These are phyloP conservation scores for Ciborinia camelliae DNA, from an alignment of 2,329 filamentous ascomycete genomes.

Conservation along the genomic window DNA sequence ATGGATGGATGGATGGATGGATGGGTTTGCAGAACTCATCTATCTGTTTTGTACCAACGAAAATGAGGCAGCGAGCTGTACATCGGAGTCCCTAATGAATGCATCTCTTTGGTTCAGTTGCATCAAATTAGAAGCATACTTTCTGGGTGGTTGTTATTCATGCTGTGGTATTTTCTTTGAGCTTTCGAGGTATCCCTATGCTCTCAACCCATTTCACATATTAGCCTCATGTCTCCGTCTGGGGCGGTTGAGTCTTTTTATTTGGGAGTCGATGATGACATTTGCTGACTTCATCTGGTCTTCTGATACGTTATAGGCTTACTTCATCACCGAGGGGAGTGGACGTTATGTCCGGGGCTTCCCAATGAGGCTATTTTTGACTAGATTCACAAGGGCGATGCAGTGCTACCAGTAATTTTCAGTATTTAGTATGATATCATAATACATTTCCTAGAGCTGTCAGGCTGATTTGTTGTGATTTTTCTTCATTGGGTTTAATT, in stretches of 20 bases:
- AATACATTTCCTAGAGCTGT: background rate
- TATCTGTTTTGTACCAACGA: background rate
- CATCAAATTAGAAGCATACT: background rate
- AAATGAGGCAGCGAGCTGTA: background rate
- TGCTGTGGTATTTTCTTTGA: background rate
- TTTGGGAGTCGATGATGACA: too few relatives aligned
- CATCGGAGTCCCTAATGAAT: background rate
- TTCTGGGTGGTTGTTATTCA: background rate
- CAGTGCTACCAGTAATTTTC: background rate
- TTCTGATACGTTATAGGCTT: too few relatives aligned
- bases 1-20: background rate
- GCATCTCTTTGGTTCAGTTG: background rate
- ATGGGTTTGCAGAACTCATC: background rate
- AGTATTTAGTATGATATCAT: background rate
- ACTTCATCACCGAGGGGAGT: background rate
- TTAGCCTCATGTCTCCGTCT: too few relatives aligned
- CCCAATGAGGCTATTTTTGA: background rate
- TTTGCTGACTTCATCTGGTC: too few relatives aligned
- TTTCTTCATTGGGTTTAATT: too few relatives aligned
- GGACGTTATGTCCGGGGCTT: background rate
- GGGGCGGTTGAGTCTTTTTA: too few relatives aligned
- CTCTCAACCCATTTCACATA: background rate
- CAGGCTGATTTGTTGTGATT: background rate
- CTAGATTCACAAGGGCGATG: background rate
- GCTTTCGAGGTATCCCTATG: too few relatives aligned